These are phyloP conservation scores for Ampelocalamus luodianensis DNA, from an alignment of 176 grass and related monocot genomes.

Conservation along the genomic window DNA sequence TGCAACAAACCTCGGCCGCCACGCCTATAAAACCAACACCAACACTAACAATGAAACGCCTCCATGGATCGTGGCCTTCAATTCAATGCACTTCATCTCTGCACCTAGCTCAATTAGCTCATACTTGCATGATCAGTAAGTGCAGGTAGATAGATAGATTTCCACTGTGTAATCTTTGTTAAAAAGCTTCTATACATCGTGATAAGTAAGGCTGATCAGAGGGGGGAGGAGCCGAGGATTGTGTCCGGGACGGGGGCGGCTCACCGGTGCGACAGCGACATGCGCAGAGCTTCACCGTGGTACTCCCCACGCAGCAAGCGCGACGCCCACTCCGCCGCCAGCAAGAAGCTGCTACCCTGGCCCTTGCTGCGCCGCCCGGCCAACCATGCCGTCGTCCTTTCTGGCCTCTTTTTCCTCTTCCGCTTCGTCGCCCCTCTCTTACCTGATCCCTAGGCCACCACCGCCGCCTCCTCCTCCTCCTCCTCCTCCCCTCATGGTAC, in stretches of 20 bases:
- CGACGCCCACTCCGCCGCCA: constrained; percentile 30
- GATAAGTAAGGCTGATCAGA: neutral
- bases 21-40: constrained; percentile 38
- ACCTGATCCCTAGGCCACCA: constrained; percentile 51
- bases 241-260: neutral
- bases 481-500: constrained; percentile 5
- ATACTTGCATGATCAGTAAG: too few species aligned
- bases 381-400: constrained; percentile 53
- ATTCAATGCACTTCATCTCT: neutral
- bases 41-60: constrained; percentile 41
- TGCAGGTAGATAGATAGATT: neutral
- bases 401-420: constrained; percentile 54
- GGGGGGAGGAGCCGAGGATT: neutral
- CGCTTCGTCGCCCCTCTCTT: constrained; percentile 59
- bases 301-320: constrained; percentile 49
- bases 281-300: constrained; percentile 64
- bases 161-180: neutral
- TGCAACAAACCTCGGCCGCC: neutral
- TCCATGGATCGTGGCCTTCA: constrained; percentile 35
- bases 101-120: too few species aligned
- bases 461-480: constrained; percentile 16
- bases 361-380: constrained; percentile 38
- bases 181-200: neutral
- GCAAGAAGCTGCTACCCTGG: constrained; percentile 47
- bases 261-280: constrained; percentile 56